Conservation (phyloP, 2,329 filamentous ascomycete species). For the Cordyceps javanica region DNA sequence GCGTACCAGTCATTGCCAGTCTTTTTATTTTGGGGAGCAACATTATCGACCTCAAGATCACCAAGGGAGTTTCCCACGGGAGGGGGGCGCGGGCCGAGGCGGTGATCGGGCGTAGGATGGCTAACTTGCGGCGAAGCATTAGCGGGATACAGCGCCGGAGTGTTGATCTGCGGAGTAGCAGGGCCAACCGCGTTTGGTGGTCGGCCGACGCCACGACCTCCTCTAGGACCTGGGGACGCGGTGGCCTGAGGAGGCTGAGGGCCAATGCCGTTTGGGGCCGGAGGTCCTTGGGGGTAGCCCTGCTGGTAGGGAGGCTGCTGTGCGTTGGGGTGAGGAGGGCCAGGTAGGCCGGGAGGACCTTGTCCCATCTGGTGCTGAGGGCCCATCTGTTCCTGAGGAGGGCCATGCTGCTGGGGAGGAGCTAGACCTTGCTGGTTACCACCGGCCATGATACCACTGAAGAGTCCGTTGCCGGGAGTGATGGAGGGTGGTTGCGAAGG, state of each 20-base stretch:
- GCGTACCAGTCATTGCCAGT: conserved; percentile 91
- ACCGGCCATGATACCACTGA: conserved; percentile 93
- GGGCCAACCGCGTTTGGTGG: conserved; percentile 59
- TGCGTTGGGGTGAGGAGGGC: conserved; percentile 53
- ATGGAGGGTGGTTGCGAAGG: conserved; percentile 82
- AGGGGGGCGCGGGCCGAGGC: conserved; percentile 45
- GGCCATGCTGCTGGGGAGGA: conserved; percentile 65
- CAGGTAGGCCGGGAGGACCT: conserved; percentile 62
- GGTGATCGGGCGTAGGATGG: conserved; percentile 71
- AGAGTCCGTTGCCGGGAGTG: conserved; percentile 85
- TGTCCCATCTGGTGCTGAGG: conserved; percentile 58
- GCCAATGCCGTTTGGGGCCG: conserved; percentile 63
- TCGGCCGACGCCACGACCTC: conserved; percentile 66
- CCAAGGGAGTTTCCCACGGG: conserved; percentile 62
- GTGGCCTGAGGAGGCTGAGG: conserved; percentile 78
- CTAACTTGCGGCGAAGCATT: conserved; percentile 80
- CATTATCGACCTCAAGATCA: conserved; percentile 78
- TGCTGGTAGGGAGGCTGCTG: conserved; percentile 68
- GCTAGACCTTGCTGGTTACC: conserved; percentile 77
- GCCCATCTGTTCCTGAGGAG: conserved; percentile 56
- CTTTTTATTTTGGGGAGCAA: conserved; percentile 83
- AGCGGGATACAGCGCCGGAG: conserved; percentile 78
- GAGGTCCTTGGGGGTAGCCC: conserved; percentile 54
- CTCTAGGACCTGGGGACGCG: conserved; percentile 78
- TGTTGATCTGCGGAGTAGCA: conserved; percentile 88